Percentiles rank a stretch among this genome's conserved stretches.
Evolutionary conservation across 1,284 basidiomycete genomes (phyloP).

Genomic region (Ceratobasidium sp.): DNA sequence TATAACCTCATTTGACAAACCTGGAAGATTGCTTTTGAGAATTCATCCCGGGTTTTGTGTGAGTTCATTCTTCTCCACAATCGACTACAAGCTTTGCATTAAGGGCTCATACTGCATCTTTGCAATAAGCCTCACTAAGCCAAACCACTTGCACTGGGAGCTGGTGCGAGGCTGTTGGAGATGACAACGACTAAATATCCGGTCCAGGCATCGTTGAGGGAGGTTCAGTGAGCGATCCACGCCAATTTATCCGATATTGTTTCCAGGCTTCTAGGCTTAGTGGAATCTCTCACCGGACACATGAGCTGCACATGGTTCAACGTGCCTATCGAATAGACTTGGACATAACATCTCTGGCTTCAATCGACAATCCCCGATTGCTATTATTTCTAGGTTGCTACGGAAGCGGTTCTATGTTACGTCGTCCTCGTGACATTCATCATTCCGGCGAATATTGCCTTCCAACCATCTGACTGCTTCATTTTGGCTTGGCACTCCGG

Average conservation of each 20-base stretch:
- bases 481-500: constrained; percentile 25
- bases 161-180: background rate
- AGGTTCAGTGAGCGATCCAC: background rate
- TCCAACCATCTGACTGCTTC: background rate
- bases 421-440: background rate
- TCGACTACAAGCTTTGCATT: no score
- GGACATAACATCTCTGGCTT: background rate
- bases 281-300: background rate
- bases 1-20: background rate
- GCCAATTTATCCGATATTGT: background rate
- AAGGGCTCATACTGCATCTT: no score
- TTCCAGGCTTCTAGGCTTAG: background rate
- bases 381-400: background rate
- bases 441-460: background rate
- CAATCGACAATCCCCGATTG: background rate
- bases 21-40: constrained; percentile 2
- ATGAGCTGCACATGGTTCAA: background rate
- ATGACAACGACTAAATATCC: background rate
- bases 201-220: background rate
- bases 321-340: background rate
- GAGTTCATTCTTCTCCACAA: background rate
- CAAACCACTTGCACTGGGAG: background rate
- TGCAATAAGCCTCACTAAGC: background rate
- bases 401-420: background rate
- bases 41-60: background rate